Evolutionary conservation across 768 basidiomycete species (phyloP).

Genomic region (Suillus ampliporus): DNA sequence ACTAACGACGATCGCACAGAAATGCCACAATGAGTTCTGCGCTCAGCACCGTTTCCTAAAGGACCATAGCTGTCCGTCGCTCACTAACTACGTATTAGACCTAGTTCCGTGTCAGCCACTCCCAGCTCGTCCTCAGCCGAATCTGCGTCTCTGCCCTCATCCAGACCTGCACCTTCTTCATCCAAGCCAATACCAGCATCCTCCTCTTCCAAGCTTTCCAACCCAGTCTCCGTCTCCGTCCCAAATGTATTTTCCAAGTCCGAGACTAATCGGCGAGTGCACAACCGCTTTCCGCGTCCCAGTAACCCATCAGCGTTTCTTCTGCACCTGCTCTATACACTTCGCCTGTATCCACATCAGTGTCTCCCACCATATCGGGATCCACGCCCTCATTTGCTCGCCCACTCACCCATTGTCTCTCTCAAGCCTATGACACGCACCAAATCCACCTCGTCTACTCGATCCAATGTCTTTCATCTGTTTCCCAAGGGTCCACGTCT

Average conservation of each 20-base stretch:
- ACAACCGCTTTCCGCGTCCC: slow-evolving; percentile 28
- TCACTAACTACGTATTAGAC: neutral
- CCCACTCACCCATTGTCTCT: neutral
- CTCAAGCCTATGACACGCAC: neutral
- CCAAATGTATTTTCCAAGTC: slow-evolving; percentile 49
- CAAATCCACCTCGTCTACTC: slow-evolving; percentile 11
- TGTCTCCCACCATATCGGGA: slow-evolving; percentile 31
- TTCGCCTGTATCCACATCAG: slow-evolving; percentile 21
- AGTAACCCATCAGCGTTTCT: slow-evolving; percentile 61
- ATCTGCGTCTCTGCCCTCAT: slow-evolving; percentile 1
- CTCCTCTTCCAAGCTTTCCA: slow-evolving; percentile 22
- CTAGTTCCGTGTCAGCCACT: slow-evolving; percentile 17
- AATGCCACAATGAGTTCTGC: slow-evolving; percentile 76
- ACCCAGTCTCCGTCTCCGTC: slow-evolving; percentile 19
- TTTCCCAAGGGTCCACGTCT: no score
- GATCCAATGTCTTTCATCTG: slow-evolving; percentile 56
- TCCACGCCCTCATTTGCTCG: no score
- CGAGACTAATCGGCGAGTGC: slow-evolving; percentile 68
- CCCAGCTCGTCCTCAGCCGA: slow-evolving; percentile 21
- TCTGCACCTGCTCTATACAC: slow-evolving; percentile 22
- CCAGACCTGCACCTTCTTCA: neutral
- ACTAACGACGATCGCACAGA: slow-evolving; percentile 44
- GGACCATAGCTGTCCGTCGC: slow-evolving; percentile 63
- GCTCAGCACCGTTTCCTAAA: slow-evolving; percentile 78
- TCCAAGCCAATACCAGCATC: slow-evolving; percentile 3